A percentile compares a stretch with the other conserved stretches of the same genome.
phyloP scores from a whole-genome alignment of 441 rosid species.

The Arabidopsis hybrid region DNA sequence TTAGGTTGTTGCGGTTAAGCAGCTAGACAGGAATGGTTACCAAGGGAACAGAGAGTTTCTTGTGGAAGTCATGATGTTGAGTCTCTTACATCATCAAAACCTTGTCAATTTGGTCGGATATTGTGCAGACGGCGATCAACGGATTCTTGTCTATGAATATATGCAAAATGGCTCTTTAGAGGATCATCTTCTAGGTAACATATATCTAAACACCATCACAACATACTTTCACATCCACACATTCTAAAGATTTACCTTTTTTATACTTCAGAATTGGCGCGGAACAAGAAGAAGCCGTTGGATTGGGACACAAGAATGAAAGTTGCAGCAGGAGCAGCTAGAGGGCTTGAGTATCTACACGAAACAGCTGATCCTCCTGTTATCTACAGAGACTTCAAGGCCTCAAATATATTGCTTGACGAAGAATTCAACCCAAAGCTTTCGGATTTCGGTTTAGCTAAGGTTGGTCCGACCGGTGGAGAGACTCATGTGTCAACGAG shows the following conservation, averaged over 20 bases:
- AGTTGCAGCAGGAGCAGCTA: conserved; percentile 86
- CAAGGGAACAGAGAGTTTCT: conserved; percentile 97
- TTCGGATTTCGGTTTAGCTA: conserved; percentile 96
- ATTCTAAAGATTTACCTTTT: neutral
- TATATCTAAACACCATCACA: conserved; percentile 17
- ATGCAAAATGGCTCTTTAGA: conserved; percentile 85
- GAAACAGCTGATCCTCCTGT: conserved; percentile 88
- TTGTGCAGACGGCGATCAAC: conserved; percentile 83
- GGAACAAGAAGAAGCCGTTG: conserved; percentile 57
- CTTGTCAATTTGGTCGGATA: conserved; percentile 93
- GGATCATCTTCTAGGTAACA: conserved; percentile 84
- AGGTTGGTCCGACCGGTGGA: conserved; percentile 91
- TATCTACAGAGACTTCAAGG: conserved; percentile 93
- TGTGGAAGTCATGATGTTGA: conserved; percentile 89
- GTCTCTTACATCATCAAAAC: conserved; percentile 82
- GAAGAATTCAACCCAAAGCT: conserved; percentile 81
- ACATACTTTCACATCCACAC: neutral
- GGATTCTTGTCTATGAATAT: conserved; percentile 78
- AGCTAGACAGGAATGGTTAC: conserved; percentile 91
- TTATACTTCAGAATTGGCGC: conserved; percentile 53
- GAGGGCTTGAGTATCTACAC: conserved; percentile 93
- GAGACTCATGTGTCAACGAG: conserved; percentile 91
- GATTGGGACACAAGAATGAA: conserved; percentile 94
- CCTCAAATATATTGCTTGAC: conserved; percentile 85
- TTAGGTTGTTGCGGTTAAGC: conserved; percentile 90